Conservation (phyloP, 495 filamentous ascomycete species). For the Cenococcum geophilum region DNA sequence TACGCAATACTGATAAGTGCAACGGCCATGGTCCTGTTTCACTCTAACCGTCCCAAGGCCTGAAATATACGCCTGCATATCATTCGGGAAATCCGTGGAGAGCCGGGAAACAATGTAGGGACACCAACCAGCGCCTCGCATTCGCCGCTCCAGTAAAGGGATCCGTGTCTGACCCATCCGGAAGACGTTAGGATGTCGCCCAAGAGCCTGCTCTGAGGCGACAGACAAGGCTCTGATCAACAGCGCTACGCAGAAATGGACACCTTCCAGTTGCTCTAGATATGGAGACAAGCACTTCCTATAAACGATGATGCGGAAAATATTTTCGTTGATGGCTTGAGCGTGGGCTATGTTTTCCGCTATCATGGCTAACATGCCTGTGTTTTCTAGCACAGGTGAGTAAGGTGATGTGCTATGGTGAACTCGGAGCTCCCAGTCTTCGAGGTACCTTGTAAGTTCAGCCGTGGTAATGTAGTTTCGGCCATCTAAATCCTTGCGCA, state of each 20-base stretch:
- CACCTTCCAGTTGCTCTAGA: not conserved
- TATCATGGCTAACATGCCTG: not conserved
- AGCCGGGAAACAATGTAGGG: not conserved
- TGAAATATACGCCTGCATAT: not conserved
- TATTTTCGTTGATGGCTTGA: not conserved
- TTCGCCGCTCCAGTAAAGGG: not conserved
- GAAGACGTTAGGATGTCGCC: not conserved
- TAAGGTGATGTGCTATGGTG: not conserved
- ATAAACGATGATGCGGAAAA: not conserved
- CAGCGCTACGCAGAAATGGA: constrained; percentile 4
- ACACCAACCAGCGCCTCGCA: not conserved
- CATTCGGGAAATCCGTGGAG: not conserved
- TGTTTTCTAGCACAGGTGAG: not conserved
- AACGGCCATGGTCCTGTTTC: not conserved
- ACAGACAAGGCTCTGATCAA: not conserved
- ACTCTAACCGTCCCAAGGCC: not conserved
- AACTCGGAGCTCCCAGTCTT: not conserved
- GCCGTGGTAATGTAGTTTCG: constrained; percentile 5
- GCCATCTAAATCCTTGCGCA: constrained; percentile 1
- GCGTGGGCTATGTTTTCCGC: not conserved
- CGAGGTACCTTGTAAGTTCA: not conserved
- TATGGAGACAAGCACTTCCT: not conserved
- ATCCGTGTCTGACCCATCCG: not conserved
- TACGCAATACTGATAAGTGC: not conserved
- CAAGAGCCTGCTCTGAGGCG: not conserved